A percentile compares a stretch with the other conserved stretches of the same genome.
Conservation (phyloP, 345 rosid species). For the Salix arbutifolia region DNA sequence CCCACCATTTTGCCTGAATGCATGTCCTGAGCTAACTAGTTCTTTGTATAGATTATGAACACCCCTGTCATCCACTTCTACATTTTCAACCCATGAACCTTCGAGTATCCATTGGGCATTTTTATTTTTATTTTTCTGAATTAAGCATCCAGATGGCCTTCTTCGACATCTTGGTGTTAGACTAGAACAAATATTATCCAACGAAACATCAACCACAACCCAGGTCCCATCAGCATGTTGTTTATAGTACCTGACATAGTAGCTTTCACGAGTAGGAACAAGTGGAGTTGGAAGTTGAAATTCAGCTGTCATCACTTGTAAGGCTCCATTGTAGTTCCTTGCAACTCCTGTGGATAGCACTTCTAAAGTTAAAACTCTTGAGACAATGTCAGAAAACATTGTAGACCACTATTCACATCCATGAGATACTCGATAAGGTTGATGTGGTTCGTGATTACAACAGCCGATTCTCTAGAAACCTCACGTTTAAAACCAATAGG, state of each 20-base stretch:
- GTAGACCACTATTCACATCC: slow-evolving; percentile 73
- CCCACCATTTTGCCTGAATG: slow-evolving; percentile 93
- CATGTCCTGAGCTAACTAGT: slow-evolving; percentile 58
- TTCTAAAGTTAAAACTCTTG: slow-evolving; percentile 60
- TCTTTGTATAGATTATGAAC: slow-evolving; percentile 59
- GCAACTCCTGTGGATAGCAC: slow-evolving; percentile 55
- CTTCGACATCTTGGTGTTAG: slow-evolving; percentile 48
- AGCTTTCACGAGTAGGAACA: slow-evolving; percentile 72
- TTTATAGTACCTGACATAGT: slow-evolving; percentile 70
- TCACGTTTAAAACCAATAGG: slow-evolving; percentile 60
- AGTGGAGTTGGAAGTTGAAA: slow-evolving; percentile 71
- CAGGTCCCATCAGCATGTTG: slow-evolving; percentile 69
- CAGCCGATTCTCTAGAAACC: slow-evolving; percentile 60
- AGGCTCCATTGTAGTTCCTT: slow-evolving; percentile 64
- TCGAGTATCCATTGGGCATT: slow-evolving; percentile 69
- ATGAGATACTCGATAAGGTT: slow-evolving; percentile 69
- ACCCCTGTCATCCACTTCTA: slow-evolving; percentile 76
- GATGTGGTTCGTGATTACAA: slow-evolving; percentile 64
- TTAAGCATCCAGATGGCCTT: slow-evolving; percentile 86
- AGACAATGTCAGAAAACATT: slow-evolving; percentile 65
- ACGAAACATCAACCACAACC: slow-evolving; percentile 92
- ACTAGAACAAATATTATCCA: slow-evolving; percentile 62
- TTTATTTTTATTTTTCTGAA: too few relatives aligned
- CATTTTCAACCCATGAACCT: slow-evolving; percentile 93
- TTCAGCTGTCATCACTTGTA: slow-evolving; percentile 91